Percentiles rank a stretch among this genome's conserved stretches.
Evolutionary conservation across 192 early-diverging fungal genomes (phyloP).

Genomic region (Coemansia reversa): DNA sequence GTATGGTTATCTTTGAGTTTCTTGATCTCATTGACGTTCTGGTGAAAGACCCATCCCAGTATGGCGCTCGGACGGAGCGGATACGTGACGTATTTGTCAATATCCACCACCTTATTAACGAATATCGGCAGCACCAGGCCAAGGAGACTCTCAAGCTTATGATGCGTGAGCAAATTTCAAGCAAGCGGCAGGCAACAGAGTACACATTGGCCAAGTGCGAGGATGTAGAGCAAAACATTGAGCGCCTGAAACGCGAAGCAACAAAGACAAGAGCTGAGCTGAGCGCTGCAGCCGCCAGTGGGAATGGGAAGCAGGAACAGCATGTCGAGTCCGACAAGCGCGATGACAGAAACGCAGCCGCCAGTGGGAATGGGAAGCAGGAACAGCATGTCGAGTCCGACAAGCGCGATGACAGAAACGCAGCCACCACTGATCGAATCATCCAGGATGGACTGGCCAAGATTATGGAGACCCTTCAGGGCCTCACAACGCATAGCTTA

Average conservation of each 20-base stretch:
- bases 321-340: not conserved
- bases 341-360: not conserved
- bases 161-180: constrained; percentile 65
- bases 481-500: not conserved
- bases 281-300: not conserved
- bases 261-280: constrained; percentile 12
- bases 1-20: constrained; percentile 64
- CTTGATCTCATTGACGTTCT: constrained; percentile 68
- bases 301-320: not conserved
- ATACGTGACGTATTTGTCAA: constrained; percentile 73
- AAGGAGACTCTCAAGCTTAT: constrained; percentile 66
- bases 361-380: no score
- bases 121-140: constrained; percentile 78
- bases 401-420: not conserved
- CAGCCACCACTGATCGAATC: not conserved
- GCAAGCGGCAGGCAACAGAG: constrained; percentile 27
- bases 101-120: constrained; percentile 82
- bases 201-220: constrained; percentile 24
- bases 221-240: constrained; percentile 23
- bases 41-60: constrained; percentile 57
- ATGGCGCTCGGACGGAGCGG: constrained; percentile 60
- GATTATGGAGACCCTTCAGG: not conserved
- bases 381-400: not conserved
- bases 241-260: constrained; percentile 25
- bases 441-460: constrained; percentile 3